Evolutionary conservation across 805 yeast genomes (phyloP), one percentile per base, ranked within the genome.

Genomic region (Candida nonsorbophila): DNA sequence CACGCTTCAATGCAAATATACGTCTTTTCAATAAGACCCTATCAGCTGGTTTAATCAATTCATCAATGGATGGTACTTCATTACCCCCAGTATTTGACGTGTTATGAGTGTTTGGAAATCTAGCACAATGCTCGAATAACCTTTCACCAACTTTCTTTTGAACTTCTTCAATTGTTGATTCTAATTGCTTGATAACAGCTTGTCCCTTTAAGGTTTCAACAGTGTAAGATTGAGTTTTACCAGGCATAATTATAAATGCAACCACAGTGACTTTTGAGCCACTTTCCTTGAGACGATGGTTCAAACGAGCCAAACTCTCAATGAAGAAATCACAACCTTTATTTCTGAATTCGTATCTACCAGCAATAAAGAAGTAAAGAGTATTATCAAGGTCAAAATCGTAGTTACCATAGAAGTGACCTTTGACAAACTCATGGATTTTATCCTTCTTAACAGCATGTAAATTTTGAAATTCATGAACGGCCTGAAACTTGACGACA

Each of bases 201-300:
- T 92, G 98, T 25, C 96, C 95, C 62, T 82, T 84, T 45, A 90
- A 72, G 4, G 97, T 92, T 54, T 90, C 97, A 18, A 87, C 94
- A 2, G 97, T 92, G 58, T 86, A 90, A 0, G 97, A 88, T 47
- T 84, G 80, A 33, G 94, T 88, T 29, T 79, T 77, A 11, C 97
- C 97, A 3, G 98, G 98, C 97, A 92, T 92, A 58, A 90, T 90
- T 49, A 90, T 86, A 52, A 90, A 90, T 7, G 97, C 97, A 24
- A 90, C 97, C 13, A 90, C 92, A 0, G 97, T 90, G 69, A 80
- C 83, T 45, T 82, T 84, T 5, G 95, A 83, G 23, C 85, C 85
- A 4, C 76, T 58, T 33, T 76, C 79, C 62, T 92, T 86, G 50
- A 90, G 74, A 36, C 79, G 72, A 56, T 90, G 90, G 61, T 90